Evolutionary conservation across 2,329 filamentous ascomycete genomes (phyloP), one percentile per base, ranked within the genome.

Genomic region (Sphaerulina vaccinii): DNA sequence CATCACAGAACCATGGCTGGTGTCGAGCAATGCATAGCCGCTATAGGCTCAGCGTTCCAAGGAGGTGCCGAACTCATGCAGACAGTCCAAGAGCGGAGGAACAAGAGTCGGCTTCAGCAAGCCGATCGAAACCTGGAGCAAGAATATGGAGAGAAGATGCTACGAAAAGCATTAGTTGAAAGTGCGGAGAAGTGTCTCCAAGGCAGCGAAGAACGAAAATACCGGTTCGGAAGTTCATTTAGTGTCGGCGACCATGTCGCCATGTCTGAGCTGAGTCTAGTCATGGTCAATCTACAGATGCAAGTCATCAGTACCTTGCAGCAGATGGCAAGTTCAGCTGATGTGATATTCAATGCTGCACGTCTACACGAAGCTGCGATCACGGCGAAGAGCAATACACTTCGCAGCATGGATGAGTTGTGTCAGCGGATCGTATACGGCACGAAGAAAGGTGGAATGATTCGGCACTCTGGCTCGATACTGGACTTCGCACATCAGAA

Each of bases 1-100:
- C 27, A 32, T 32, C 27, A 11, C 27, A 13, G n/a, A 32, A 32
- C 11, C n/a, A 32, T 32, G 27, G 27, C 27, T 4, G 27, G 27
- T 32, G 48, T 65, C 27, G 61, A 74, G 65, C 68, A 65, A 19
- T 72, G 71, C 43, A 70, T 75, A n/a, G 62, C 69, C n/a, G 70
- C 72, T 7, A 67, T 75, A 9, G 63, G 73, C 7, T 70, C 68
- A 9, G 71, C 72, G 6, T 75, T 75, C 56, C 70, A 73, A 54
- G 68, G 64, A n/a, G 71, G 66, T 13, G 68, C 70, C 23, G 70
- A 73, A 22, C 58, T 73, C 42, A 58, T 70, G 23, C 63, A 68
- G 37, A 60, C 63, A 16, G 62, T 73, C 54, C 67, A 67, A 54
- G 65, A 68, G 51, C 67, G 66, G 49, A 52, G 36, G 18, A 40